Evolutionary conservation across 2,329 filamentous ascomycete genomes (phyloP), one percentile per base, ranked within the genome.

Genomic region (Didymella exigua): DNA sequence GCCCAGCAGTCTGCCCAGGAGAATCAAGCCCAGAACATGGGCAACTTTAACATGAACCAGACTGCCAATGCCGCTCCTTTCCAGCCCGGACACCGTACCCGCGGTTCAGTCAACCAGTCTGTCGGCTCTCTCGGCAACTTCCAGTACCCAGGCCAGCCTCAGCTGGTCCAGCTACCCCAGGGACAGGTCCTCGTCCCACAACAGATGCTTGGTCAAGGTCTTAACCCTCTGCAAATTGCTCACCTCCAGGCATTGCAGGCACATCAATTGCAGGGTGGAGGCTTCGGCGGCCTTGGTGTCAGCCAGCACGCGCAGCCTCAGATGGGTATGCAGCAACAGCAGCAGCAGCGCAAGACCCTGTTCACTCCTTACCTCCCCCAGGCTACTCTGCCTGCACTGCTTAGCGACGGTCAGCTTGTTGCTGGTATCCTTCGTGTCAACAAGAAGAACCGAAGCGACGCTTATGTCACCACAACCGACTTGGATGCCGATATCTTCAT

Each of bases 391-490:
- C 95, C 95, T 54, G 93, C 93, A 45, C 84, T 99, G 33, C 85
- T 98, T 54, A 88, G 86, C 57, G 91, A 97, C 70, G 95, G 95
- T 16, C 92, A 96, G 76, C 88, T 99, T 54, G 95, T 99, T 49
- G 93, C 93, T 58, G 95, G 95, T 79, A 92, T 97, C 66, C 88
- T 99, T 47, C 90, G 95, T 57, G 95, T 99, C 63, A 99, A 99
- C 85, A 99, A 98, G 83, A 99, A 99, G 84, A 99, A 99, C 78
- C 89, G 95, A 61, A 98, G 93, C 68, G 95, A 99, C 77, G 95
- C 95, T 24, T 99, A 99, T 70, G 95, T 99, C 50, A 95, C 95
- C 10, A 96, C 92, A 11, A 87, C 89, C 58, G 95, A 99, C 73
- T 84, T 99, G 42, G 95, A 98, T 77, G 93, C 95, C 37, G 95